Evolutionary conservation across 192 early-diverging fungal genomes (phyloP).

Genomic region (Entomortierella chlamydospora): DNA sequence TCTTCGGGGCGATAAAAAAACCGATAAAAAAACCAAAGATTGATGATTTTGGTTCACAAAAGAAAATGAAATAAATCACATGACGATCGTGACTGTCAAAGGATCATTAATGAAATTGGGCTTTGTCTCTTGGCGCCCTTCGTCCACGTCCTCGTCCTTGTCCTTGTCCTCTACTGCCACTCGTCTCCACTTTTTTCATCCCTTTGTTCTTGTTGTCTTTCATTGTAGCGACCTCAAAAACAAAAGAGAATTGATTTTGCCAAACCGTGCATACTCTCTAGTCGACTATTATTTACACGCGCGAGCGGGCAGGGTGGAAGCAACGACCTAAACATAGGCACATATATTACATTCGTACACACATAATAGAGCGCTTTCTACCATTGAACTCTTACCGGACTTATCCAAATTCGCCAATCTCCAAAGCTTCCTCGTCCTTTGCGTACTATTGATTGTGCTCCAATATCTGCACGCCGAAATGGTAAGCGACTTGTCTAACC

Average conservation of each 20-base stretch:
- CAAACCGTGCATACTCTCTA: no score
- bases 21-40: conserved; percentile 41
- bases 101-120: no score
- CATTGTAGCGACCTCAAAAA: no score
- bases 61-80: conserved; percentile 26
- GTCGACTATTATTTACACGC: no score
- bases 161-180: background rate
- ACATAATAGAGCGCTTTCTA: conserved; percentile 1
- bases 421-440: conserved; percentile 29
- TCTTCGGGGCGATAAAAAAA: conserved; percentile 25
- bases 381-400: conserved; percentile 31
- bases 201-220: no score
- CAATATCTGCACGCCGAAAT: conserved; percentile 41
- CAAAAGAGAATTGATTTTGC: no score
- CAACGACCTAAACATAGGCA: no score
- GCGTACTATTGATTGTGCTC: conserved; percentile 26
- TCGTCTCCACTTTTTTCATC: background rate
- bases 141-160: no score
- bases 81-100: background rate
- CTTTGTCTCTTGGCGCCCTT: no score
- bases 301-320: no score
- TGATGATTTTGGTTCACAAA: conserved; percentile 35
- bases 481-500: conserved; percentile 6
- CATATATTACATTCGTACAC: no score
- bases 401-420: conserved; percentile 13